These are phyloP conservation scores for Gigaspora rosea DNA, from an alignment of 192 early-diverging fungal genomes.

Conservation along the genomic window DNA sequence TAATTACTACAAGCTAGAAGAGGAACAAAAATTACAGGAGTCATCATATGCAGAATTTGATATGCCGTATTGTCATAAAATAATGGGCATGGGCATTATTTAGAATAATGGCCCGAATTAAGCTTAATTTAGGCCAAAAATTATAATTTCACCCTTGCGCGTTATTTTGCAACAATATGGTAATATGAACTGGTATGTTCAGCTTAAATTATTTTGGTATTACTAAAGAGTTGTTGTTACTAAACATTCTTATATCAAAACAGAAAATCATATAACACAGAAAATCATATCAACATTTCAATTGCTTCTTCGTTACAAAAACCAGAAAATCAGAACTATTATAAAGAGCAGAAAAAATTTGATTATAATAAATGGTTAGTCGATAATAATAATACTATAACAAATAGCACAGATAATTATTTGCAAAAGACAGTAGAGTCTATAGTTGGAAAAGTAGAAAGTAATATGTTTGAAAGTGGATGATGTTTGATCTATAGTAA, in stretches of 20 bases:
- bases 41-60: conserved; percentile 21
- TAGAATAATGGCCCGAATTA: too few species aligned
- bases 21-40: conserved; percentile 22
- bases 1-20: conserved; percentile 10
- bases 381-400: background rate
- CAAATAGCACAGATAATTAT: conserved; percentile 17
- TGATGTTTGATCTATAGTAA: conserved; percentile 9
- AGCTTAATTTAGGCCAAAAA: too few species aligned
- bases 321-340: background rate
- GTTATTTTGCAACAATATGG: too few species aligned
- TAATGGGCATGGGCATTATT: too few species aligned
- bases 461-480: conserved; percentile 15
- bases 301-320: background rate
- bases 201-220: conserved; percentile 10
- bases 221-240: conserved; percentile 23
- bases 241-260: conserved; percentile 18
- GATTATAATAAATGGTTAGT: too few species aligned
- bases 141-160: too few species aligned
- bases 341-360: too few species aligned
- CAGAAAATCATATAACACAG: too few species aligned
- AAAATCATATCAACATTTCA: background rate
- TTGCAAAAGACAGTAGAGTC: conserved; percentile 9
- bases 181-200: conserved; percentile 22
- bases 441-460: conserved; percentile 22
- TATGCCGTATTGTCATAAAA: too few species aligned